phyloP scores from a whole-genome alignment of 495 filamentous ascomycete genomes.

The Hypomontagnella submonticulosa region DNA sequence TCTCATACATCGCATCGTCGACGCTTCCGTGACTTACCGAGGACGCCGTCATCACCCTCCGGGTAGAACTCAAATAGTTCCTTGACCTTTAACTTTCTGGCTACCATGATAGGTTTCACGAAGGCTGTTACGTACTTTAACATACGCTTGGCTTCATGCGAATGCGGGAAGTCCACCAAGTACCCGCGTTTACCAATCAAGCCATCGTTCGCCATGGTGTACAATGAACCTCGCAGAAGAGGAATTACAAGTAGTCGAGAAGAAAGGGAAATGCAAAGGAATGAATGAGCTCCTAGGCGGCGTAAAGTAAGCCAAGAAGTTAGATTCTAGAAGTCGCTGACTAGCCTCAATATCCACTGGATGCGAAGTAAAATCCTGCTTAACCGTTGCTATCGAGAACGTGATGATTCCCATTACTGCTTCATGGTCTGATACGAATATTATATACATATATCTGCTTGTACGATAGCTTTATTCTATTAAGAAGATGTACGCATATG shows the following conservation, averaged over 20 bases:
- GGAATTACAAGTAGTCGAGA: background rate
- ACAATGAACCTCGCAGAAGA: background rate
- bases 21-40: constrained; percentile 62
- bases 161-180: constrained; percentile 74
- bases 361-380: too few relatives aligned
- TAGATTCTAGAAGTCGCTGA: too few relatives aligned
- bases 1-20: background rate
- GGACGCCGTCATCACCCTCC: constrained; percentile 72
- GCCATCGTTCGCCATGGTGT: constrained; percentile 74
- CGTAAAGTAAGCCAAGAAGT: too few relatives aligned
- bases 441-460: too few relatives aligned
- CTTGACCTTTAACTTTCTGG: constrained; percentile 81
- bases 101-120: constrained; percentile 96
- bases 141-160: constrained; percentile 82
- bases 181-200: constrained; percentile 82
- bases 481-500: too few relatives aligned
- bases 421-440: too few relatives aligned
- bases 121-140: constrained; percentile 86
- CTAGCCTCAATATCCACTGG: too few relatives aligned
- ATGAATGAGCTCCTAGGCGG: too few relatives aligned
- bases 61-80: constrained; percentile 89
- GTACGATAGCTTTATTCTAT: too few relatives aligned
- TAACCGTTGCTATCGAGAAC: too few relatives aligned
- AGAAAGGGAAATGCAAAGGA: constrained; percentile 2
- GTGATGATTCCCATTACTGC: too few relatives aligned